Base-by-base conservation (phyloP, 106 monocot genomes). In the Acanthochlamys bracteata region DNA sequence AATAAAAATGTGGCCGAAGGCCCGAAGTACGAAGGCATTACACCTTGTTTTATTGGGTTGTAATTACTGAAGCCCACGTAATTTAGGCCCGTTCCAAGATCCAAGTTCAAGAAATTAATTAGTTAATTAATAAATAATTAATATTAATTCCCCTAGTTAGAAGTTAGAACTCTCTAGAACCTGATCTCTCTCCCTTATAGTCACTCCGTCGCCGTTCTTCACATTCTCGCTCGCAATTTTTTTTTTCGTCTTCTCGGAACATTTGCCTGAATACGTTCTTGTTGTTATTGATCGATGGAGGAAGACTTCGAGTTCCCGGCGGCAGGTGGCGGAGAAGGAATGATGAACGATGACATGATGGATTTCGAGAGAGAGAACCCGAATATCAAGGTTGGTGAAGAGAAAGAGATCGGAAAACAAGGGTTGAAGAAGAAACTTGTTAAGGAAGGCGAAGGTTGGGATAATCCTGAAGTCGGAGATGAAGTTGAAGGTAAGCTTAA, bases 381-480 rank as follows among this genome's bases (percentile, higher is more conserved):
- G 17, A 33, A 24, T 8, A 4, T 82, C 22, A 92, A 88, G 74
- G 92, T 79, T 24, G 92, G 92, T 20, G 93, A 93, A 78, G 88
- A 88, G 89, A 88, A 84, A 82, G 88, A 92, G 84, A 88, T 88
- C 69, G 92, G 85, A 13, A 83, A 83, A 75, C 39, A 86, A 42
- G 93, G 93, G 20, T 73, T 93, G 65, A 89, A 76, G 83, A 93
- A 93, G 82, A 89, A 81, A 75, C 82, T 93, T 42, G 59, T 93
- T 59, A 85, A 93, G 80, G 89, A 89, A 52, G 93, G 93, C 0
- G 78, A 83, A 45, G 78, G 83, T 0, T 93, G 93, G 93, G 80
- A 93, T 0, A 89, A 73, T 14, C 93, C 93, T n/a, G 85, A 89
- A 57, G 61, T 65, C 46, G 93, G 93, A 64, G 93, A 93, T 27